A percentile compares a stretch with the other conserved stretches of the same genome.
Conservation (phyloP, 176 grass and related monocot genomes). For the Carex pumila region DNA sequence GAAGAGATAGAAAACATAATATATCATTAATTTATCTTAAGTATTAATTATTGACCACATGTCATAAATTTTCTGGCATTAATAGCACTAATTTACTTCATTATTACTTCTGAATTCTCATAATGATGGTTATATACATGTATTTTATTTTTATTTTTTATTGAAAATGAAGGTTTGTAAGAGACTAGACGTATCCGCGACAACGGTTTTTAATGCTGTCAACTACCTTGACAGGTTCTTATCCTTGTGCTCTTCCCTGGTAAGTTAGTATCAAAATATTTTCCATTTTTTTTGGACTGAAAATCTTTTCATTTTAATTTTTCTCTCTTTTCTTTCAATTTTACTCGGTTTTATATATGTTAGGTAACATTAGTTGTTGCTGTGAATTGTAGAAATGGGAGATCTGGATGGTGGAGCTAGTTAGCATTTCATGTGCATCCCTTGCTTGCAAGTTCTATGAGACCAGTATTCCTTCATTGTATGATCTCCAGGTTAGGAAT, state of each 20-base stretch:
- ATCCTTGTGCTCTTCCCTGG: slow-evolving; percentile 37
- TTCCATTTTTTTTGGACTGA: too few relatives aligned
- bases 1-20: not conserved
- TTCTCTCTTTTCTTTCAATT: not conserved
- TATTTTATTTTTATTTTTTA: not conserved
- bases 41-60: not conserved
- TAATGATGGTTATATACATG: not conserved
- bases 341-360: not conserved
- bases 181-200: slow-evolving; percentile 21
- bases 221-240: slow-evolving; percentile 84
- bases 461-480: slow-evolving; percentile 45
- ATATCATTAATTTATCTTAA: not conserved
- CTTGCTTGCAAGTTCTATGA: slow-evolving; percentile 77
- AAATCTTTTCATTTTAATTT: not conserved
- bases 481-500: slow-evolving; percentile 57
- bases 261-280: not conserved
- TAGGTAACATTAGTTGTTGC: not conserved
- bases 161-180: slow-evolving; percentile 35
- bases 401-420: slow-evolving; percentile 82
- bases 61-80: not conserved
- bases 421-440: slow-evolving; percentile 65
- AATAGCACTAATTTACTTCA: not conserved
- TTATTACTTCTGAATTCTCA: not conserved
- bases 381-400: slow-evolving; percentile 51
- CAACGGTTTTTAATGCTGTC: slow-evolving; percentile 51